Percentiles rank a stretch among this genome's conserved stretches.
These are phyloP conservation scores for Neonectria sp. DNA, from an alignment of 2,329 filamentous ascomycete species.

Conservation along the genomic window DNA sequence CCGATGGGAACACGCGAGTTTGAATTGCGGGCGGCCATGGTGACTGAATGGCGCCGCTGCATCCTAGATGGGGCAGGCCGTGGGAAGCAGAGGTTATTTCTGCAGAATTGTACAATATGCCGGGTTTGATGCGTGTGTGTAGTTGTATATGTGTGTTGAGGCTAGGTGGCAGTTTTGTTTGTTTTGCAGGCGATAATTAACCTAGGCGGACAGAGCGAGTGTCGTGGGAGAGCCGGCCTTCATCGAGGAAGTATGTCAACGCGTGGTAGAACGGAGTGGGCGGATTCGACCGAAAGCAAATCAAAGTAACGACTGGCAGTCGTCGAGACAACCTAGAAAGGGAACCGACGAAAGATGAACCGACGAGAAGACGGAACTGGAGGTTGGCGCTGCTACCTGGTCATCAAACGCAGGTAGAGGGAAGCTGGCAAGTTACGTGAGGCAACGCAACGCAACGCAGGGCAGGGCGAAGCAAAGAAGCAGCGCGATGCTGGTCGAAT, in stretches of 20 bases:
- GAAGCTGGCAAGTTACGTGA: slow-evolving; percentile 36
- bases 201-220: slow-evolving; percentile 40
- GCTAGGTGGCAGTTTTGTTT: slow-evolving; percentile 27
- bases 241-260: slow-evolving; percentile 45
- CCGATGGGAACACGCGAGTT: slow-evolving; percentile 50
- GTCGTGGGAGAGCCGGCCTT: slow-evolving; percentile 47
- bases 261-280: slow-evolving; percentile 31
- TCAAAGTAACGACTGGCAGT: slow-evolving; percentile 50
- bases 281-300: slow-evolving; percentile 40
- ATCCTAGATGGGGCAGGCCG: slow-evolving; percentile 45
- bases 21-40: slow-evolving; percentile 54
- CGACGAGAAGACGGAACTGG: slow-evolving; percentile 37
- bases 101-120: slow-evolving; percentile 25
- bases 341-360: slow-evolving; percentile 48
- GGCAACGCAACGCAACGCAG: slow-evolving; percentile 37
- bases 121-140: slow-evolving; percentile 18
- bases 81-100: slow-evolving; percentile 38
- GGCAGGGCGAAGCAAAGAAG: slow-evolving; percentile 39
- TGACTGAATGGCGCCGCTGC: slow-evolving; percentile 51
- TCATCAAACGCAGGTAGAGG: slow-evolving; percentile 43
- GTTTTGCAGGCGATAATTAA: slow-evolving; percentile 34
- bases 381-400: slow-evolving; percentile 39
- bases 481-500: slow-evolving; percentile 41
- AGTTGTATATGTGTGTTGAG: slow-evolving; percentile 23
- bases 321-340: slow-evolving; percentile 46